Base-by-base conservation (phyloP, 805 yeast genomes). In the Suhomyces xylopsoci region DNA sequence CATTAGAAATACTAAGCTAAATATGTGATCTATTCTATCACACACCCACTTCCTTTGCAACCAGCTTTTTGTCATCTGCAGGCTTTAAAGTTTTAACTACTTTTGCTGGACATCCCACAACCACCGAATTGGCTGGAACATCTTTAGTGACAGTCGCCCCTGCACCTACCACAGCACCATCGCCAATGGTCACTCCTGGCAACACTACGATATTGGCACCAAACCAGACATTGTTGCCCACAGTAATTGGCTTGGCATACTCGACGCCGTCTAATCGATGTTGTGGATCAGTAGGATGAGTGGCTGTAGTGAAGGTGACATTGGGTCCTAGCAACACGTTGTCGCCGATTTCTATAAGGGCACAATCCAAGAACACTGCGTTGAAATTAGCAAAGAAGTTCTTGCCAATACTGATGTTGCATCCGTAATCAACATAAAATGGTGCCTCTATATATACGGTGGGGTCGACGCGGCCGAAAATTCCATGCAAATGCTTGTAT, bases 181-280 rank as follows among this genome's bases (percentile, higher is more conserved):
- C 80, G 12, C 91, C 92, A 45, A 87, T 75, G 1, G 78, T 81
- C 9, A 84, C 85, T 7, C 91, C 92, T 2, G 88, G 87, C 48
- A 85, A 65, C 7, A 87, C 75, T 1, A 71, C 69, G 14, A 70
- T 81, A 41, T 75, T 73, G 1, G 84, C 74, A 14, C 88, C 89
- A 41, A 87, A 69, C 93, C 92, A 87, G 7, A 84, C 88, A 55
- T 81, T 79, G 62, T 82, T 76, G 2, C 87, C 90, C 34, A 87
- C 81, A 2, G 63, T 70, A 28, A 87, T 77, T 5, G 87, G 85
- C 36, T 66, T 60, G 0, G 87, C 84, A 58, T 69, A 79, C 62
- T 87, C 92, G 3, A 69, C 67, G 1, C 77, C 81, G 1, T 60
- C 63, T 26, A 59, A 43, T 53, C 88, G 69, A 50, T 65, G 66